Conservation (phyloP, 768 basidiomycete species). For the Paxillus involutus region DNA sequence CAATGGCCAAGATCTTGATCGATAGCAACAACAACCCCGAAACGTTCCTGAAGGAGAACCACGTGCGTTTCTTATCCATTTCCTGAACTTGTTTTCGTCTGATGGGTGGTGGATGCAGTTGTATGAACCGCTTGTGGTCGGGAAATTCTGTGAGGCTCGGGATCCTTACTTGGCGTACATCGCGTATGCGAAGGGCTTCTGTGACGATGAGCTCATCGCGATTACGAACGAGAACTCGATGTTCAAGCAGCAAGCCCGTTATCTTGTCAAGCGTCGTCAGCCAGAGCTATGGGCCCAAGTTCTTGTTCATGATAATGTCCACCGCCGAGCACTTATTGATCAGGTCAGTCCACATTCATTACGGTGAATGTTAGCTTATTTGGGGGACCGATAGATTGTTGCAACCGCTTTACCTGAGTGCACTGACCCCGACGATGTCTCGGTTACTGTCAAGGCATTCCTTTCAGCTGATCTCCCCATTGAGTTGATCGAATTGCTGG, state of each 20-base stretch:
- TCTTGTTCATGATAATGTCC: conserved; percentile 81
- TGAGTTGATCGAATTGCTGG: conserved; percentile 93
- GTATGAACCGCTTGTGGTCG: conserved; percentile 95
- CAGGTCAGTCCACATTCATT: conserved; percentile 51
- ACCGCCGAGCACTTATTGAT: conserved; percentile 92
- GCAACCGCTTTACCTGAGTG: conserved; percentile 95
- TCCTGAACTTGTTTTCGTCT: neutral
- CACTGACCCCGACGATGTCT: conserved; percentile 98
- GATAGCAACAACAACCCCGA: conserved; percentile 99
- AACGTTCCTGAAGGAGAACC: conserved; percentile 97
- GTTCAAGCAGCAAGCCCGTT: conserved; percentile 99
- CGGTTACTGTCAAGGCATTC: conserved; percentile 98
- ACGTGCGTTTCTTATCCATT: conserved; percentile 51
- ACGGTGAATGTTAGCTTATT: neutral
- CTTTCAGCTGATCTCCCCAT: conserved; percentile 94
- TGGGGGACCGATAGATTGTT: conserved; percentile 56
- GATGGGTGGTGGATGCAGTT: conserved; percentile 48
- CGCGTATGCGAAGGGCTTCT: conserved; percentile 98
- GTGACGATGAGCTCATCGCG: conserved; percentile 93
- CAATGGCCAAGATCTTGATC: conserved; percentile 97
- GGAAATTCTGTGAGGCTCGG: conserved; percentile 98
- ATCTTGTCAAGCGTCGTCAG: conserved; percentile 93
- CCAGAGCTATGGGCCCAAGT: conserved; percentile 97
- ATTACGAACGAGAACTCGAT: conserved; percentile 99
- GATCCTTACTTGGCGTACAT: conserved; percentile 99